Base-by-base conservation (phyloP, 2,329 filamentous ascomycete genomes). In the Colletotrichum limetticola region DNA sequence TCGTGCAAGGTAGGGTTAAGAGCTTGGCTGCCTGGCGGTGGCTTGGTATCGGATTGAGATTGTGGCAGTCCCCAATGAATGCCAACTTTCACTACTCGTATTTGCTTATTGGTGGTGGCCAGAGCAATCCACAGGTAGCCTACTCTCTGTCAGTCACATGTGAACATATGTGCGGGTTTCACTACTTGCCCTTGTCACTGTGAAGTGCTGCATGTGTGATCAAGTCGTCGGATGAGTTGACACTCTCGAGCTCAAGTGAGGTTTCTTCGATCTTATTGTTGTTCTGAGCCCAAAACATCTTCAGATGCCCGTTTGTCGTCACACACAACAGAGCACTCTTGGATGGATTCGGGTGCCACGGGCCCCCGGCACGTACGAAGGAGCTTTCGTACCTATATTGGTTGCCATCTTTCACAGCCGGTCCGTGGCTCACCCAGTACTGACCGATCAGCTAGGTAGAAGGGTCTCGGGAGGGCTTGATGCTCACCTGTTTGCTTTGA, bases 281-380 rank as follows among this genome's bases (percentile, higher is more conserved):
- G 56, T 90, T 91, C 75, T 95, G 94, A 53, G 93, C 90, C 84
- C 92, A 98, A 61, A 95, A 88, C 78, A 98, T 86, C 77, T 92
- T 93, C 67, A 98, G 85, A 60, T 90, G 84, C 8, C 94, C 94
- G 76, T 91, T 91, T 57, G 91, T 89, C 35, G 94, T 97, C 66
- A 98, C 88, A 75, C 92, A 93, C 14, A 98, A 82, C 56, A 98
- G 83, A 1, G 94, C 93, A 61, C 93, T 92, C 80, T 94, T 95
- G 66, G 87, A 86, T 2, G 90, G 86, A 71, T 90, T 89, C 0
- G 93, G 93, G 80, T 97, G 94, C 74, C 89, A 92, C 5, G 95
- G 94, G 3, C 93, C 93, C 55, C 91, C 87, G 11, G 91, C 90
- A 49, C 91, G 89, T 42, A 92, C 87, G 64, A 91, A 88, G 11